These are phyloP conservation scores for Exserohilum rostratum DNA, from an alignment of 2,329 filamentous ascomycete species.

Conservation along the genomic window DNA sequence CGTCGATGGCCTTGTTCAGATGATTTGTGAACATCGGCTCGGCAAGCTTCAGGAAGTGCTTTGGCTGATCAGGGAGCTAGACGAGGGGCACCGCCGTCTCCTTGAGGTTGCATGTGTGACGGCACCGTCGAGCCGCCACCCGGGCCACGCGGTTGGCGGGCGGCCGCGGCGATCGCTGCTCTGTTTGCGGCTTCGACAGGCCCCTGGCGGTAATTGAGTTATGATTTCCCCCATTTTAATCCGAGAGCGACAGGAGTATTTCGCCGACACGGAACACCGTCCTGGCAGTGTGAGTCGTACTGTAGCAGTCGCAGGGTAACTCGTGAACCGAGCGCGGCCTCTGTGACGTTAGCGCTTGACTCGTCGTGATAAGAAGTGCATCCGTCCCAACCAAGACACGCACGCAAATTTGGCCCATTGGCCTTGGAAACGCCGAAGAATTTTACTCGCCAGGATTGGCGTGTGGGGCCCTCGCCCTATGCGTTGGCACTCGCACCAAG, in stretches of 20 bases:
- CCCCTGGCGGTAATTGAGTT: slow-evolving; percentile 29
- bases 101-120: slow-evolving; percentile 23
- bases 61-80: slow-evolving; percentile 17
- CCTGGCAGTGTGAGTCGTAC: slow-evolving; percentile 20
- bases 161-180: slow-evolving; percentile 37
- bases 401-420: slow-evolving; percentile 41
- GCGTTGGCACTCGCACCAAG: slow-evolving; percentile 45
- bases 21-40: slow-evolving; percentile 15
- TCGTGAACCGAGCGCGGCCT: slow-evolving; percentile 23
- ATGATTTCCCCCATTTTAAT: slow-evolving; percentile 26
- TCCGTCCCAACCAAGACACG: slow-evolving; percentile 27
- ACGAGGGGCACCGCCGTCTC: slow-evolving; percentile 19
- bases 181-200: slow-evolving; percentile 27
- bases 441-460: slow-evolving; percentile 32
- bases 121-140: slow-evolving; percentile 28
- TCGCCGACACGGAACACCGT: slow-evolving; percentile 30
- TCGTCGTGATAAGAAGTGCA: slow-evolving; percentile 44
- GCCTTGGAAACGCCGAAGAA: slow-evolving; percentile 36
- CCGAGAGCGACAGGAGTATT: slow-evolving; percentile 28
- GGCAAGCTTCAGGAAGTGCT: slow-evolving; percentile 7
- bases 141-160: slow-evolving; percentile 18
- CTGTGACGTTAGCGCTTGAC: slow-evolving; percentile 28
- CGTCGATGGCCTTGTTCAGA: slow-evolving; percentile 6
- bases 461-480: slow-evolving; percentile 44
- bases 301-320: slow-evolving; percentile 21